Conservation (phyloP, 345 rosid species). For the sweet orange (Citrus sinensis) region DNA sequence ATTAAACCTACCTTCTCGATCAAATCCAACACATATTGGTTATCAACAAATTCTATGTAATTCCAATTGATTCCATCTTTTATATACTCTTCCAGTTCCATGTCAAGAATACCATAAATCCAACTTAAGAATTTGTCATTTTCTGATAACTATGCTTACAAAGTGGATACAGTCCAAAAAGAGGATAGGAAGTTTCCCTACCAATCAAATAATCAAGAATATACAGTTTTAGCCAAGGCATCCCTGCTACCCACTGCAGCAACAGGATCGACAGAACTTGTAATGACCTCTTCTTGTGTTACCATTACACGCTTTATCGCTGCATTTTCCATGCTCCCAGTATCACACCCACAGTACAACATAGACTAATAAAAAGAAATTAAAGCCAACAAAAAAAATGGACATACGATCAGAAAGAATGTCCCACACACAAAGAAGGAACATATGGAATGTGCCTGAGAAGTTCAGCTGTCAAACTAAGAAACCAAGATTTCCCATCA, state of each 20-base stretch:
- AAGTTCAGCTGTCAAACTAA: slow-evolving; percentile 77
- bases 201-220: not conserved
- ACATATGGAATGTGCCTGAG: slow-evolving; percentile 50
- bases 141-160: not conserved
- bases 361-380: slow-evolving; percentile 10
- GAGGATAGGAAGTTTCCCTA: not conserved
- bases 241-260: slow-evolving; percentile 78
- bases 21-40: slow-evolving; percentile 75
- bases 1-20: slow-evolving; percentile 51
- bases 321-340: slow-evolving; percentile 87
- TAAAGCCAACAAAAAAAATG: slow-evolving; percentile 17
- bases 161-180: not conserved
- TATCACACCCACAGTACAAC: slow-evolving; percentile 59
- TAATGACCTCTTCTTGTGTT: slow-evolving; percentile 96
- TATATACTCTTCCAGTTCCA: slow-evolving; percentile 77
- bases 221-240: not conserved
- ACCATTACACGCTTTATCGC: slow-evolving; percentile 97
- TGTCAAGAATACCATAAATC: slow-evolving; percentile 28
- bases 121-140: not conserved
- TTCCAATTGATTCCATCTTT: slow-evolving; percentile 78
- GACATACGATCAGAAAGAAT: slow-evolving; percentile 15
- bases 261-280: slow-evolving; percentile 87
- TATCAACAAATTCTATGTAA: slow-evolving; percentile 73
- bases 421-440: slow-evolving; percentile 10
- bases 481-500: slow-evolving; percentile 86